phyloP scores from a whole-genome alignment of 2,329 filamentous ascomycete genomes.

The Coniochaeta prunicola region DNA sequence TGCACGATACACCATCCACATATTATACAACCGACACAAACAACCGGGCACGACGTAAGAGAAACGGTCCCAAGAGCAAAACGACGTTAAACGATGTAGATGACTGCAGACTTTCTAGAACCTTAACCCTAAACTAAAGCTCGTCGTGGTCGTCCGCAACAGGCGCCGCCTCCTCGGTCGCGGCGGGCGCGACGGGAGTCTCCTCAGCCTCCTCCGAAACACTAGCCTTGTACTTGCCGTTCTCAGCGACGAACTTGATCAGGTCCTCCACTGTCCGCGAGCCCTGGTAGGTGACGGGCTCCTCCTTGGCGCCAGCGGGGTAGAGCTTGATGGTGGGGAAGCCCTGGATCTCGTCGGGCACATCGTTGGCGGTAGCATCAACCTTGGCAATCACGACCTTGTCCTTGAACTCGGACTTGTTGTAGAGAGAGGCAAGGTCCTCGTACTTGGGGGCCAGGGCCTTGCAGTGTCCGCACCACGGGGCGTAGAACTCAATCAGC shows the following conservation, averaged over 20 bases:
- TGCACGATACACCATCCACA: background rate
- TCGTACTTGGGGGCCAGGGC: slow-evolving; percentile 95
- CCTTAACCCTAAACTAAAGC: slow-evolving; percentile 45
- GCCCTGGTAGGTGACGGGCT: slow-evolving; percentile 80
- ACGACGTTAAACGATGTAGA: background rate
- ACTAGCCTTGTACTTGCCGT: slow-evolving; percentile 80
- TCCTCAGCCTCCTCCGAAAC: slow-evolving; percentile 52
- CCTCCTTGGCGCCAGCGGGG: slow-evolving; percentile 80
- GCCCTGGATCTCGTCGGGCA: slow-evolving; percentile 91
- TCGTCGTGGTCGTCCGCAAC: slow-evolving; percentile 59
- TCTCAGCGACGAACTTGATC: slow-evolving; percentile 86
- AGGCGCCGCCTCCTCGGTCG: slow-evolving; percentile 45
- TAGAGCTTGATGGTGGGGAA: slow-evolving; percentile 99
- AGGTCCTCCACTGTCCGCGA: slow-evolving; percentile 87
- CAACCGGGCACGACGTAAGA: background rate
- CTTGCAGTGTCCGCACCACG: slow-evolving; percentile 99
- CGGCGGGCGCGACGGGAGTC: slow-evolving; percentile 40
- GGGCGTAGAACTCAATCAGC: slow-evolving; percentile 95
- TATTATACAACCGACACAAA: background rate
- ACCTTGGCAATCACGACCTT: slow-evolving; percentile 95
- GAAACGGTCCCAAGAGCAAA: background rate
- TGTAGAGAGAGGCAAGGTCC: slow-evolving; percentile 73
- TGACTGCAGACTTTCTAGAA: background rate
- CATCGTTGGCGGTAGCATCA: slow-evolving; percentile 91
- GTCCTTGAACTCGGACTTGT: slow-evolving; percentile 70